These are phyloP conservation scores for Castanospermum australe DNA, from an alignment of 306 rosid genomes.

Conservation along the genomic window DNA sequence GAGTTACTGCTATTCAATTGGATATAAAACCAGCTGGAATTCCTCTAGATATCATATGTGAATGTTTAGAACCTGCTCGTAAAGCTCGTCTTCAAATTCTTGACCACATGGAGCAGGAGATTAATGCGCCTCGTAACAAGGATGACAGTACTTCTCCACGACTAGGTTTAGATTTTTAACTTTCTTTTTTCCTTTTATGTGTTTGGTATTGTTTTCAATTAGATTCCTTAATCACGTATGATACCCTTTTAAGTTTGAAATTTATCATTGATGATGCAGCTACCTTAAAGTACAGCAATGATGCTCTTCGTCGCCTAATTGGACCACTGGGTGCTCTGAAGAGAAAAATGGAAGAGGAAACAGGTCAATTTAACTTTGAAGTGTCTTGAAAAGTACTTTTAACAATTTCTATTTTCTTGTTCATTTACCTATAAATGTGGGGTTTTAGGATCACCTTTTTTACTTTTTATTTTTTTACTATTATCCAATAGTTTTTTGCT, in stretches of 20 bases:
- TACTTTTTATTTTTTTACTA: background rate
- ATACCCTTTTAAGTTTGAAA: slow-evolving; percentile 22
- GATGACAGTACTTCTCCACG: slow-evolving; percentile 61
- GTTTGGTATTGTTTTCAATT: slow-evolving; percentile 1
- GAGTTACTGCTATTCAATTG: slow-evolving; percentile 90
- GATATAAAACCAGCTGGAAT: slow-evolving; percentile 98
- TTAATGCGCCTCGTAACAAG: slow-evolving; percentile 60
- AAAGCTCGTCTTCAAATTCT: slow-evolving; percentile 89
- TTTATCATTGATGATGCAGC: slow-evolving; percentile 52
- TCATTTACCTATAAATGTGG: background rate
- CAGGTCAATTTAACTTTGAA: slow-evolving; percentile 53
- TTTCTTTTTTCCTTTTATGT: background rate
- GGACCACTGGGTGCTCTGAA: slow-evolving; percentile 88
- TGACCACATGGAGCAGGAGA: slow-evolving; percentile 85
- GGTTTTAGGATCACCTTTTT: background rate
- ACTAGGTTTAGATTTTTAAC: slow-evolving; percentile 56
- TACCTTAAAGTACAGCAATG: slow-evolving; percentile 82
- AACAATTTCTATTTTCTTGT: background rate
- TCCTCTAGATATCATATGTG: slow-evolving; percentile 88
- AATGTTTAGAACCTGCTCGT: slow-evolving; percentile 81
- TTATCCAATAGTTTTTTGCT: background rate
- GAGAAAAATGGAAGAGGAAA: slow-evolving; percentile 84
- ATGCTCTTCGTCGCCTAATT: slow-evolving; percentile 75
- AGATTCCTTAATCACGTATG: slow-evolving; percentile 9
- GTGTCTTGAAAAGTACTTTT: background rate